A percentile compares a stretch with the other conserved stretches of the same genome.
Conservation (phyloP, 2,329 filamentous ascomycete species). For the Cladosporium colombiae region DNA sequence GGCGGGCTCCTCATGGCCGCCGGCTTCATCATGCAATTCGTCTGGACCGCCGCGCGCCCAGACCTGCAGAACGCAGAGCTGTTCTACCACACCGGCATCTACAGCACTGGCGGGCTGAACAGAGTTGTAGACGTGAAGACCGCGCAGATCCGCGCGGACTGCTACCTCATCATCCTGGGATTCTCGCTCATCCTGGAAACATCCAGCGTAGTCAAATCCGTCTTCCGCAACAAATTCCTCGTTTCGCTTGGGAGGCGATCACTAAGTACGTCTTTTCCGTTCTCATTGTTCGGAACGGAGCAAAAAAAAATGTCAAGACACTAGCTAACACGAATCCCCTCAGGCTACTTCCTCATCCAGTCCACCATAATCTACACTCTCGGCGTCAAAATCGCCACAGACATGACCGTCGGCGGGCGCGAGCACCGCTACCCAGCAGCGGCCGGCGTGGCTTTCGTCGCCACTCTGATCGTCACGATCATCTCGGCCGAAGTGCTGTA, state of each 20-base stretch:
- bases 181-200: slow-evolving; percentile 46
- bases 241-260: slow-evolving; percentile 45
- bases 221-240: slow-evolving; percentile 40
- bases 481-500: slow-evolving; percentile 26
- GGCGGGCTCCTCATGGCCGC: slow-evolving; percentile 37
- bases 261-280: slow-evolving; percentile 46
- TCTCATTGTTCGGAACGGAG: no score
- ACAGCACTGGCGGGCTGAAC: slow-evolving; percentile 42
- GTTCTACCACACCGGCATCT: slow-evolving; percentile 45
- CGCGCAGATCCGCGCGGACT: slow-evolving; percentile 45
- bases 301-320: no score
- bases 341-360: slow-evolving; percentile 47
- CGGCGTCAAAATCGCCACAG: slow-evolving; percentile 49
- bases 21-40: slow-evolving; percentile 45
- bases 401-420: slow-evolving; percentile 19
- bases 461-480: slow-evolving; percentile 24
- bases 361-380: slow-evolving; percentile 45
- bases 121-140: slow-evolving; percentile 36
- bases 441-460: slow-evolving; percentile 26
- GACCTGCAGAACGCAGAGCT: slow-evolving; percentile 41
- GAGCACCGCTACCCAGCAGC: slow-evolving; percentile 19
- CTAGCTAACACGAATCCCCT: not conserved
- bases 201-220: slow-evolving; percentile 38
- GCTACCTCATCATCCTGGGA: slow-evolving; percentile 48
- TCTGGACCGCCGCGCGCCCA: slow-evolving; percentile 46